phyloP scores from a whole-genome alignment of 176 grass and related monocot genomes.

The Areca catechu region DNA sequence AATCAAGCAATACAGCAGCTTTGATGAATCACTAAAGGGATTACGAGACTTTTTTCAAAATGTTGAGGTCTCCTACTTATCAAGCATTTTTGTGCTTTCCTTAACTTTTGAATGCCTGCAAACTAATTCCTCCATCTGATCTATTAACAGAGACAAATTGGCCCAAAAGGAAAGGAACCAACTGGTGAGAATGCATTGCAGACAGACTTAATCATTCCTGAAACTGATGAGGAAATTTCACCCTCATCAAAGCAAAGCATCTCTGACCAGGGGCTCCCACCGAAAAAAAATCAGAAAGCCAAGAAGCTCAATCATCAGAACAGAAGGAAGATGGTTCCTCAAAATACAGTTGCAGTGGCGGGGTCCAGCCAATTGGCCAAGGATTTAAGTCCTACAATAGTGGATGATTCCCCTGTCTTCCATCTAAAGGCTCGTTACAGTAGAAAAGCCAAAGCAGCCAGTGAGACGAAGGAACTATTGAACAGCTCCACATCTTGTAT shows the following conservation, averaged over 20 bases:
- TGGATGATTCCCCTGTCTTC: conserved; percentile 8
- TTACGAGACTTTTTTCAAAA: conserved; percentile 66
- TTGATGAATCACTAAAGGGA: conserved; percentile 53
- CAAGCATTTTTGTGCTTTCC: conserved; percentile 3
- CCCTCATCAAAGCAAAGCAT: conserved; percentile 28
- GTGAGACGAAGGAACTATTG: conserved; percentile 9
- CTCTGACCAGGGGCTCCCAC: conserved; percentile 26
- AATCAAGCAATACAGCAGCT: conserved; percentile 51
- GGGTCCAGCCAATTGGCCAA: conserved; percentile 16
- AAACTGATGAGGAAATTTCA: conserved; percentile 36
- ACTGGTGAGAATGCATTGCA: conserved; percentile 22
- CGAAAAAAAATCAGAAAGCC: conserved; percentile 36
- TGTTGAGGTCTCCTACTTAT: conserved; percentile 45
- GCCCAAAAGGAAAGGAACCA: conserved; percentile 23
- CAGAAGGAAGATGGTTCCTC: conserved; percentile 12
- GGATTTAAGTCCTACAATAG: conserved; percentile 17
- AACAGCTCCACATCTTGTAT: conserved; percentile 5
- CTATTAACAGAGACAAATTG: conserved; percentile 41
- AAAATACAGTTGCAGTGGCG: conserved; percentile 2
- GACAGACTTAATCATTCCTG: conserved; percentile 16
- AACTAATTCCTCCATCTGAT: conserved; percentile 13
- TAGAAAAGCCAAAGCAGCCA: conserved; percentile 7
- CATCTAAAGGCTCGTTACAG: conserved; percentile 12
- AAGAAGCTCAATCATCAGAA: conserved; percentile 21
- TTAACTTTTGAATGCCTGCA: conserved; percentile 6